A percentile compares a stretch with the other conserved stretches of the same genome.
Conservation (phyloP, 495 filamentous ascomycete species). For the Penicillium pulvis region DNA sequence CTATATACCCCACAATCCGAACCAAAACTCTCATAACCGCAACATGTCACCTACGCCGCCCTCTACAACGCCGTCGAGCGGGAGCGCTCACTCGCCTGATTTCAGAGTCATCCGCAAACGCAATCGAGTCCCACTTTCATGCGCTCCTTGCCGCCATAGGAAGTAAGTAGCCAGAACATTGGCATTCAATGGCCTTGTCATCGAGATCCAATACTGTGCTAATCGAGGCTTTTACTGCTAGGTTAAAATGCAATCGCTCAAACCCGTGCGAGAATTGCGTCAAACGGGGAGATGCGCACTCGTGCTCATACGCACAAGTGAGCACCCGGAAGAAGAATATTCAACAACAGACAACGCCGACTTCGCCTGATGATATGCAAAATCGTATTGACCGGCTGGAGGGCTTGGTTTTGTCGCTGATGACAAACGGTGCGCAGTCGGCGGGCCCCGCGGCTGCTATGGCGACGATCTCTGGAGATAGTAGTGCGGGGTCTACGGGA, state of each 20-base stretch:
- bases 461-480: slow-evolving; percentile 63
- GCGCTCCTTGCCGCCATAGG: slow-evolving; percentile 88
- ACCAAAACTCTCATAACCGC: not conserved
- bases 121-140: slow-evolving; percentile 93
- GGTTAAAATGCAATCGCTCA: slow-evolving; percentile 90
- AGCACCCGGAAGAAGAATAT: slow-evolving; percentile 75
- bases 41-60: slow-evolving; percentile 84
- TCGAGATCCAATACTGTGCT: not conserved
- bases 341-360: slow-evolving; percentile 55
- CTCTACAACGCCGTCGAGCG: slow-evolving; percentile 79
- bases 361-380: slow-evolving; percentile 94
- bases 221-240: slow-evolving; percentile 29
- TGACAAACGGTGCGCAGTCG: slow-evolving; percentile 82
- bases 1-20: not conserved
- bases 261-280: slow-evolving; percentile 95
- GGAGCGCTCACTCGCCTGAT: slow-evolving; percentile 77
- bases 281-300: slow-evolving; percentile 79
- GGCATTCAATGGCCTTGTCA: not conserved
- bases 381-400: slow-evolving; percentile 97
- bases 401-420: slow-evolving; percentile 89
- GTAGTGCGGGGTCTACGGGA: slow-evolving; percentile 51
- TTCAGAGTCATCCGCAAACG: slow-evolving; percentile 91
- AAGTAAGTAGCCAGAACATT: slow-evolving; percentile 65
- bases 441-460: slow-evolving; percentile 63
- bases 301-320: slow-evolving; percentile 88